phyloP scores from a whole-genome alignment of 805 yeast genomes.

The Pichia kluyveri region DNA sequence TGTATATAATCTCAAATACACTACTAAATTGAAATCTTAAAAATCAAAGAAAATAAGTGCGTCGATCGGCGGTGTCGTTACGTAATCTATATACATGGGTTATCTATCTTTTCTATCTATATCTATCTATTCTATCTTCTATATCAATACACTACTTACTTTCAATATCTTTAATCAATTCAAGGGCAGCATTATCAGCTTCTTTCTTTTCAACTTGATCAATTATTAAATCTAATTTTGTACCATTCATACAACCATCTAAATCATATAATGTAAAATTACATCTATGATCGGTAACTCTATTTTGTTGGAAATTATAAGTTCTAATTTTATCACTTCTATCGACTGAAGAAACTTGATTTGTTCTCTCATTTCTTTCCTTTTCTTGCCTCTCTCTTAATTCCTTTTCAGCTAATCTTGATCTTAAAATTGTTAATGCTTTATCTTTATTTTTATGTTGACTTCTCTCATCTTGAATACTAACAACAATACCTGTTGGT shows the following conservation, averaged over 20 bases:
- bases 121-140: too few relatives aligned
- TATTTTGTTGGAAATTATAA: constrained; percentile 84
- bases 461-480: constrained; percentile 91
- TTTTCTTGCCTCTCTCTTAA: constrained; percentile 52
- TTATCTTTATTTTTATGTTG: constrained; percentile 92
- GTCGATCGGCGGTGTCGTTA: too few relatives aligned
- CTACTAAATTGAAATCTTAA: too few relatives aligned
- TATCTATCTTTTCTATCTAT: too few relatives aligned
- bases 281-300: constrained; percentile 92
- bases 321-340: constrained; percentile 91
- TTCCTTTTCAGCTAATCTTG: constrained; percentile 78
- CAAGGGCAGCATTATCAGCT: constrained; percentile 35
- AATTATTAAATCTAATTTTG: constrained; percentile 44
- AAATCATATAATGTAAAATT: constrained; percentile 73
- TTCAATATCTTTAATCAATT: constrained; percentile 23
- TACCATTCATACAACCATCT: constrained; percentile 55
- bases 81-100: too few relatives aligned
- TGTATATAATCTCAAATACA: too few relatives aligned
- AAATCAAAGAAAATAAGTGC: too few relatives aligned
- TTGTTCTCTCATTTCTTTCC: constrained; percentile 60
- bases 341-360: constrained; percentile 83
- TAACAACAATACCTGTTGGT: constrained; percentile 83
- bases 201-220: constrained; percentile 42
- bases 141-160: neutral
- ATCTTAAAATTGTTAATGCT: constrained; percentile 74